These are phyloP conservation scores for Saksenaea oblongispora DNA, from an alignment of 371 early-diverging fungal species.

Conservation along the genomic window DNA sequence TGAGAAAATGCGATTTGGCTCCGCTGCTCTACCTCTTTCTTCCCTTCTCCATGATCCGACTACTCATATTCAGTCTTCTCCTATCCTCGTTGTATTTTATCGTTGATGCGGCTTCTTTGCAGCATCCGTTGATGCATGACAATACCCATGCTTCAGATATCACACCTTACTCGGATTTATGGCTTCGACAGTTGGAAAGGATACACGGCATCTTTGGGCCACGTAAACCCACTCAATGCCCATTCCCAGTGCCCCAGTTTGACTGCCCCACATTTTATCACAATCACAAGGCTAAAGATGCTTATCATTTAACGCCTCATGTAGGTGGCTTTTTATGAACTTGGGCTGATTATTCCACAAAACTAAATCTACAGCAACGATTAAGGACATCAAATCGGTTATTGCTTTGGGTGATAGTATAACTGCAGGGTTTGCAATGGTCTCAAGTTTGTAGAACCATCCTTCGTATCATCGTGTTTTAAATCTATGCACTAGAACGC, in stretches of 20 bases:
- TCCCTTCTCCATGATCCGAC: background rate
- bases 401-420: constrained; percentile 75
- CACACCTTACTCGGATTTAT: constrained; percentile 45
- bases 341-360: background rate
- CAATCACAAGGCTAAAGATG: constrained; percentile 38
- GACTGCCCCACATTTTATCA: constrained; percentile 47
- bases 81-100: background rate
- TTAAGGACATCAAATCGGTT: constrained; percentile 65
- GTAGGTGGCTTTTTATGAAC: constrained; percentile 29
- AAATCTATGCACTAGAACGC: constrained; percentile 31
- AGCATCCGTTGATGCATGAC: background rate
- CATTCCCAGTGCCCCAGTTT: constrained; percentile 43
- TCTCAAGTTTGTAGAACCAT: constrained; percentile 30
- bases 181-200: constrained; percentile 49
- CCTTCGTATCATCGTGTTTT: background rate
- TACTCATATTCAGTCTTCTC: background rate
- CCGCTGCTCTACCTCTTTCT: background rate
- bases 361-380: background rate
- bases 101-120: background rate
- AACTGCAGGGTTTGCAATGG: constrained; percentile 68
- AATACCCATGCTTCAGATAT: background rate
- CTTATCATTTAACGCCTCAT: constrained; percentile 55
- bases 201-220: constrained; percentile 49
- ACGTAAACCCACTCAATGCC: constrained; percentile 35
- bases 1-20: background rate